Conservation (phyloP, 768 basidiomycete species). For the Imleria badia region DNA sequence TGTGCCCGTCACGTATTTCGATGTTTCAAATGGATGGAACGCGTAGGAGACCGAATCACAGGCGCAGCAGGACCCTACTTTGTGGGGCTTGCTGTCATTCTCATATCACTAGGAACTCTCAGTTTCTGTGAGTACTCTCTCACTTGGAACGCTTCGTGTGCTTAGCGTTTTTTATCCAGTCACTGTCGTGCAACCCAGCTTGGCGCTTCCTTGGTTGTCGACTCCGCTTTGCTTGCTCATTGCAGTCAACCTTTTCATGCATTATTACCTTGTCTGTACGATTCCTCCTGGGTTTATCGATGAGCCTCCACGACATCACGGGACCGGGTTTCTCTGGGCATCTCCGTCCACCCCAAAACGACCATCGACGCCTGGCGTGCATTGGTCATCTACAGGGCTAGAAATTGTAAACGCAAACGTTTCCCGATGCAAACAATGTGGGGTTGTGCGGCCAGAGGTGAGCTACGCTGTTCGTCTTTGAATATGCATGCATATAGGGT, state of each 20-base stretch:
- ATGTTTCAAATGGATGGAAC: constrained; percentile 69
- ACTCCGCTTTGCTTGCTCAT: constrained; percentile 74
- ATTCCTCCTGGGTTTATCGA: constrained; percentile 76
- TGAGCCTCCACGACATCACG: constrained; percentile 47
- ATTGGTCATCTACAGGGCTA: constrained; percentile 46
- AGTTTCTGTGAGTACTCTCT: constrained; percentile 70
- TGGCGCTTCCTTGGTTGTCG: constrained; percentile 57
- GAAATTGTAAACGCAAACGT: constrained; percentile 53
- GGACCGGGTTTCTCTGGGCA: constrained; percentile 59
- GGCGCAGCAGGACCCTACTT: constrained; percentile 93
- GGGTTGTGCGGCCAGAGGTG: constrained; percentile 74
- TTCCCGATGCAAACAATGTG: constrained; percentile 70
- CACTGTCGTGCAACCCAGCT: constrained; percentile 68
- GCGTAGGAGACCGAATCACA: constrained; percentile 73
- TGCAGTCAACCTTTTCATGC: constrained; percentile 69
- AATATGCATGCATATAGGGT: neutral
- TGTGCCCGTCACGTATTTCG: constrained; percentile 41
- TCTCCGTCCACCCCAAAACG: constrained; percentile 18
- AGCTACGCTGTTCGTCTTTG: constrained; percentile 22
- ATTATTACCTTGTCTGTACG: constrained; percentile 87
- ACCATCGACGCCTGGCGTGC: constrained; percentile 39
- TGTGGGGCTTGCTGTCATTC: constrained; percentile 71
- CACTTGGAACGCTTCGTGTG: neutral
- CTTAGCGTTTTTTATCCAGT: constrained; percentile 45
- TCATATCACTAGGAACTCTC: constrained; percentile 66